Conservation (phyloP, 2,329 filamentous ascomycete genomes). For the Penicillium sp. region DNA sequence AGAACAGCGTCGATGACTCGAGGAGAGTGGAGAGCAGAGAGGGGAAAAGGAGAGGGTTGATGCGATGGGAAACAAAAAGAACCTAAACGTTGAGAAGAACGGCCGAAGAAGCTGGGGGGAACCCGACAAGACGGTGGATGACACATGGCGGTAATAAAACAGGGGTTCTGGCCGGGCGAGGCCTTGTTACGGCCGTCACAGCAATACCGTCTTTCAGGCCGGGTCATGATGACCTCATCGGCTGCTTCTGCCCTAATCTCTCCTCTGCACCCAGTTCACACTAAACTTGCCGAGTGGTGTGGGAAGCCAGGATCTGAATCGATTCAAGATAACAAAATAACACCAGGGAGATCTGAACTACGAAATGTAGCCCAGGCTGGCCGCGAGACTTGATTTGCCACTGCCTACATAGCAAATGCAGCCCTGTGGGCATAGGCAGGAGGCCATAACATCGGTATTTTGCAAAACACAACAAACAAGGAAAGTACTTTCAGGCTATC, state of each 20-base stretch:
- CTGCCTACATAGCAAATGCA: too few relatives aligned
- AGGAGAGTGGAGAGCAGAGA: too few relatives aligned
- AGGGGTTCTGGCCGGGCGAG: neutral
- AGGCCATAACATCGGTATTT: too few relatives aligned
- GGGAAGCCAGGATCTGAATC: too few relatives aligned
- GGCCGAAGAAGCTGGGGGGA: conserved; percentile 2
- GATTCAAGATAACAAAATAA: too few relatives aligned
- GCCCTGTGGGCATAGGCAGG: too few relatives aligned
- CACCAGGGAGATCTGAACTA: too few relatives aligned
- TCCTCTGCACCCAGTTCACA: too few relatives aligned
- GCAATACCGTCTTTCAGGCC: neutral
- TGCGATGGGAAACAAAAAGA: neutral
- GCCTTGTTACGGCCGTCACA: neutral
- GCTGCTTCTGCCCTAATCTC: neutral
- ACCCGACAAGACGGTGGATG: neutral
- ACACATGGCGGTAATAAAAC: neutral
- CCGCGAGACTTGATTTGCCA: too few relatives aligned
- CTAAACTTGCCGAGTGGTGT: neutral
- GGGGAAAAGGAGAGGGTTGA: neutral
- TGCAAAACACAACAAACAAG: too few relatives aligned
- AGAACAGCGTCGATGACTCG: neutral
- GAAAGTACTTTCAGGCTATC: too few relatives aligned
- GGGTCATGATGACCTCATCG: conserved; percentile 4
- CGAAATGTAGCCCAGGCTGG: too few relatives aligned
- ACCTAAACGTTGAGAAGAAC: conserved; percentile 2